phyloP scores from a whole-genome alignment of 805 yeast genomes.

The Wickerhamiella galacta region DNA sequence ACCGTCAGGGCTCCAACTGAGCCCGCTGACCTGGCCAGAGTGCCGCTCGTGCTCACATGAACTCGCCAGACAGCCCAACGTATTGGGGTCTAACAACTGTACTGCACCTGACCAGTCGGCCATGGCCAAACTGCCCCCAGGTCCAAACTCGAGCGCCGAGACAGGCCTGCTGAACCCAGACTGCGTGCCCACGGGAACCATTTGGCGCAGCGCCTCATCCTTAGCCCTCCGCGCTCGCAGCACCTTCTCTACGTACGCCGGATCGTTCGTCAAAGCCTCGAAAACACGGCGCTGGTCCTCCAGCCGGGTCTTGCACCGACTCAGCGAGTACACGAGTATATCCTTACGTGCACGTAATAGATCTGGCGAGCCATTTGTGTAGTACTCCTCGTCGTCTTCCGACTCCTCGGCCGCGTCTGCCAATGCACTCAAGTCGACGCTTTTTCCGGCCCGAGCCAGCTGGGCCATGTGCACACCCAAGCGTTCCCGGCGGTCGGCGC shows the following conservation, averaged over 20 bases:
- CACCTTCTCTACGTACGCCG: too few relatives aligned
- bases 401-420: conserved; percentile 15
- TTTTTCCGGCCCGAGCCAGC: too few relatives aligned
- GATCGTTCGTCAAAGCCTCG: too few relatives aligned
- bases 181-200: conserved; percentile 39
- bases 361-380: too few relatives aligned
- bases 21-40: conserved; percentile 49
- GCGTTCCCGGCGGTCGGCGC: conserved; percentile 43
- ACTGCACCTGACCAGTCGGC: conserved; percentile 80
- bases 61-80: conserved; percentile 20
- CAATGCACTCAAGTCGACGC: neutral
- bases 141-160: conserved; percentile 36
- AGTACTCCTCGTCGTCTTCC: conserved; percentile 12
- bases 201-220: neutral
- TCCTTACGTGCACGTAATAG: too few relatives aligned
- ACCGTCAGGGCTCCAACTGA: conserved; percentile 39
- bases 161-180: conserved; percentile 53
- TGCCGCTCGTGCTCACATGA: conserved; percentile 30
- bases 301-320: too few relatives aligned
- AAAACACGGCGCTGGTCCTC: too few relatives aligned
- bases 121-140: conserved; percentile 31
- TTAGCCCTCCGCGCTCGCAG: too few relatives aligned
- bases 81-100: conserved; percentile 21
- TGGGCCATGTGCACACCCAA: conserved; percentile 29
- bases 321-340: too few relatives aligned